Evolutionary conservation across 2,329 filamentous ascomycete species (phyloP), one percentile per base, ranked within the genome.

Genomic region (Epichloe brachyelytri): DNA sequence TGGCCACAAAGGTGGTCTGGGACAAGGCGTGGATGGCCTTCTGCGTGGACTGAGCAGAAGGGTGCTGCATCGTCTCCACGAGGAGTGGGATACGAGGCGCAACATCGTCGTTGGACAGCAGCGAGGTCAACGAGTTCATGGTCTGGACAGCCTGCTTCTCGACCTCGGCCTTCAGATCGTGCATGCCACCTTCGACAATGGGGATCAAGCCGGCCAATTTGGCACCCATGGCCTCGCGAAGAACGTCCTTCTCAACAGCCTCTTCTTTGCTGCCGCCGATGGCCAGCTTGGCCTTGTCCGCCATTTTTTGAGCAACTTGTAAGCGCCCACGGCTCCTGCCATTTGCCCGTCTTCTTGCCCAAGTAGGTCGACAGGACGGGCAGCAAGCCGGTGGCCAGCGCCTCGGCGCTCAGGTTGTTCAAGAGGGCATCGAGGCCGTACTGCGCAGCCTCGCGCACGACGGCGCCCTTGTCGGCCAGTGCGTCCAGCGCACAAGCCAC

Each of bases 1-100:
- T 79, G 51, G 93, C 90, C 49, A 98, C 93, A 60, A 98, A 98
- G n/a, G 93, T 98, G 11, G 93, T 98, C 72, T 95, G 88, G 4
- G 90, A 96, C 44, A 98, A 77, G 44, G 90, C 93, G 64, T 96
- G 93, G 57, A 98, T 97, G 34, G 93, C 90, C 74, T 96, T 96
- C 66, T 95, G 88, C 51, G 94, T 78, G 30, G 85, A 88, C 68
- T 94, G 82, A 14, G 86, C 76, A 11, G 88, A 95, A 5, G 93
- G 93, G 61, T 96, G 83, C 67, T 96, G 88, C 84, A 98, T 96
- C 46, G 88, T 87, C 65, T 94, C 88, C 68, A 98, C 83, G 46
- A 98, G 78, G 3, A 97, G 81, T 6, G 91, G 89, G 62, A 98
- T 90, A 62, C 89, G 82, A 45, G 91, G 90, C 22, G 86, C 85